A percentile compares a stretch with the other conserved stretches of the same genome.
These are phyloP conservation scores for Podila verticillata DNA, from an alignment of 192 early-diverging fungal genomes.

Conservation along the genomic window DNA sequence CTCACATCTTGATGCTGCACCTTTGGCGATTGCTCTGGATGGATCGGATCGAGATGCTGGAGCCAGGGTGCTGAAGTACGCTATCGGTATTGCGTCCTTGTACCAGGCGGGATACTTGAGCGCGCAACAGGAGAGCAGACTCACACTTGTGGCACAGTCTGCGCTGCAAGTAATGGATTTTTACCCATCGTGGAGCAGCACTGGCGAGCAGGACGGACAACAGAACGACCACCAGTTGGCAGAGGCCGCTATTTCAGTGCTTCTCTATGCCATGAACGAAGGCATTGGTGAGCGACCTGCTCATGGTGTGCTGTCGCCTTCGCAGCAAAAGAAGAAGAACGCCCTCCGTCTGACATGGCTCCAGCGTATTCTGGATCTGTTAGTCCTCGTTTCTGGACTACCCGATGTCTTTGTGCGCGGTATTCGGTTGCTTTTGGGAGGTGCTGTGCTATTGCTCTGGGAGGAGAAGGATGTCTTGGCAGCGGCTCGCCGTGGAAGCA, in stretches of 20 bases:
- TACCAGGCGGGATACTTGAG: constrained; percentile 42
- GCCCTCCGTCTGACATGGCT: constrained; percentile 50
- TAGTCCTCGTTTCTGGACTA: constrained; percentile 53
- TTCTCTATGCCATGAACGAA: constrained; percentile 39
- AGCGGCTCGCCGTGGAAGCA: not conserved
- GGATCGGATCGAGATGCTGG: not conserved
- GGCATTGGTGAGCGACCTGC: not conserved
- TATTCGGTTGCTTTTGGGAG: constrained; percentile 29
- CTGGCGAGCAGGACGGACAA: not conserved
- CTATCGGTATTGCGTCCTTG: constrained; percentile 26
- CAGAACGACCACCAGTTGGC: constrained; percentile 1
- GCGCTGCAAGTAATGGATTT: constrained; percentile 17
- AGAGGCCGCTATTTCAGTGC: constrained; percentile 38
- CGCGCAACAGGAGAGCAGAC: constrained; percentile 29
- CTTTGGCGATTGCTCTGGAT: not conserved
- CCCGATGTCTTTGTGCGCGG: constrained; percentile 21
- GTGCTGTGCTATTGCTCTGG: constrained; percentile 43
- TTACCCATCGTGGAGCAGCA: not conserved
- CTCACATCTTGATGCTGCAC: constrained; percentile 39
- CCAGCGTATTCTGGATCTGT: constrained; percentile 56
- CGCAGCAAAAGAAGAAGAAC: constrained; percentile 14
- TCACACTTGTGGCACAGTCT: constrained; percentile 20
- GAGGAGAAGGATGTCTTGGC: constrained; percentile 20
- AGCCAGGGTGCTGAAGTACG: constrained; percentile 25
- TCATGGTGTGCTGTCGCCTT: not conserved